Evolutionary conservation across 1,139 yeast species (phyloP), one percentile per base, ranked within the genome.

Genomic region (Scheffersomyces cryptocercus): DNA sequence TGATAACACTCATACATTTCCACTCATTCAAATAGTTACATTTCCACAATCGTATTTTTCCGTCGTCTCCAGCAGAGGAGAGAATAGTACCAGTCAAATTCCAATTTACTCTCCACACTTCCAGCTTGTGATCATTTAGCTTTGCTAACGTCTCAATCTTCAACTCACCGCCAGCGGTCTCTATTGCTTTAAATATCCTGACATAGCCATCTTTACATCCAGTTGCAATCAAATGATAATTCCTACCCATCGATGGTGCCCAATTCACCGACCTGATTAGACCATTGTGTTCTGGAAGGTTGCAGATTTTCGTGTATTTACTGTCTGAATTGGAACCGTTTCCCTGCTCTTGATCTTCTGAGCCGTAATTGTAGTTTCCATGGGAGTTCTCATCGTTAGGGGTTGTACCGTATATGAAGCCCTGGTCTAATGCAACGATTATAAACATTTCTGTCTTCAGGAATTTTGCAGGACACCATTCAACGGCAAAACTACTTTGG

Each of bases 231-330:
- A 90, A 69, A 56, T 93, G 96, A 62, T 83, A 88, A 47, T 85
- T 83, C 52, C 97, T 74, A 2, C 98, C 99, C 86, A 91, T 88
- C 0, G 95, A 84, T 5, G 98, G 97, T 0, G 98, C 99, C 99
- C 99, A 93, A 38, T 95, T 79, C 7, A 93, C 90, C 32, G 93
- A 88, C 52, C 98, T 73, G 36, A 93, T 89, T 39, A 93, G 75
- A 2, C 96, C 96, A 47, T 81, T 78, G 62, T 91, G 98, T 40
- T 89, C 97, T 1, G 91, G 87, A 36, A 74, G 57, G 50, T 61
- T 68, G 48, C 78, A 69, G 24, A 73, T 50, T 43, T 69, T 71
- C 24, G 54, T 50, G 47, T 68, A 72, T 40, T 59, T 64, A 11
- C 57, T 45, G 26, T 62, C 56, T 7, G 40, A 43, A 6, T 20